These are phyloP conservation scores for Phaeotremella skinneri DNA, from an alignment of 768 basidiomycete genomes.

Conservation along the genomic window DNA sequence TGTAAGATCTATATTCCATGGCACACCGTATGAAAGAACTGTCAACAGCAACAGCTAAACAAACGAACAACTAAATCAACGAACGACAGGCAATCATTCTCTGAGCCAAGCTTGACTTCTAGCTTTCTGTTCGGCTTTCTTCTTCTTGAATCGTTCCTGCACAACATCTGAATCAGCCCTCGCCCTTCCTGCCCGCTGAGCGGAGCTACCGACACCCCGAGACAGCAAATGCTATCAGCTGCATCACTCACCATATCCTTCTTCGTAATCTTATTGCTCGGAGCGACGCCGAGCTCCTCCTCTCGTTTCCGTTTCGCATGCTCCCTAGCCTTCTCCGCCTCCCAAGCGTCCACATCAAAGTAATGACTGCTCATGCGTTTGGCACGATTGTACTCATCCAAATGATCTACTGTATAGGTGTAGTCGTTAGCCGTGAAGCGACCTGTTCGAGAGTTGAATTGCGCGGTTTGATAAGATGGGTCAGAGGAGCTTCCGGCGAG, in stretches of 20 bases:
- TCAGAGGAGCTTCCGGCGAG: neutral
- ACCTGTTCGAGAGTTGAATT: slow-evolving; percentile 50
- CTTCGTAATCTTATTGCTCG: slow-evolving; percentile 42
- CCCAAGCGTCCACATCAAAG: slow-evolving; percentile 51
- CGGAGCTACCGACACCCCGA: neutral
- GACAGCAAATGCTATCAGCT: neutral
- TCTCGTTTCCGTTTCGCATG: slow-evolving; percentile 39
- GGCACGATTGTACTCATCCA: slow-evolving; percentile 46
- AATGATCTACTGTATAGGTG: slow-evolving; percentile 40
- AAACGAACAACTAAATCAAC: neutral
- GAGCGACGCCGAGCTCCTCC: slow-evolving; percentile 25
- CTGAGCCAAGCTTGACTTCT: slow-evolving; percentile 47
- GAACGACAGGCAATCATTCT: slow-evolving; percentile 23
- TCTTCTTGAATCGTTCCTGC: slow-evolving; percentile 49
- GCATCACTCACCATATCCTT: slow-evolving; percentile 48
- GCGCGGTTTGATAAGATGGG: slow-evolving; percentile 29
- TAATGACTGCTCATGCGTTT: slow-evolving; percentile 47
- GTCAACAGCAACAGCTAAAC: neutral
- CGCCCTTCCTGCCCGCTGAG: too few species aligned
- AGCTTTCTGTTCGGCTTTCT: slow-evolving; percentile 41
- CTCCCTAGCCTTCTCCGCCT: slow-evolving; percentile 35
- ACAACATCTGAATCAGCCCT: neutral
- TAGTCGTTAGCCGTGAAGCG: slow-evolving; percentile 45
- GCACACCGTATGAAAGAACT: neutral
- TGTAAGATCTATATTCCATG: too few species aligned